Conservation (phyloP, 2,329 filamentous ascomycete genomes). For the Tolypocladium tundrense region DNA sequence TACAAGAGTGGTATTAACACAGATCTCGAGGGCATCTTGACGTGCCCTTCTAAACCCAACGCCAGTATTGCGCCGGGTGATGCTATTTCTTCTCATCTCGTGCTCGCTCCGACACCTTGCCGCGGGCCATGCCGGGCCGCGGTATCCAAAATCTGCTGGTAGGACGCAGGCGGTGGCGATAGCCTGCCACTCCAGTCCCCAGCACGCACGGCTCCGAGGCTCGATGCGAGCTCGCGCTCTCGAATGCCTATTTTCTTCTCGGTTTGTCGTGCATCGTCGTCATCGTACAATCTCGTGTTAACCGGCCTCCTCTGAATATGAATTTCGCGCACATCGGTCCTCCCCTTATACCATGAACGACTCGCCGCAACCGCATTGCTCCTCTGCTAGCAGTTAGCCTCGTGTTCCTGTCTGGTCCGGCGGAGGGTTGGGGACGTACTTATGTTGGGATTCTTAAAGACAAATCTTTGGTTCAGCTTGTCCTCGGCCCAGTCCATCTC, state of each 20-base stretch:
- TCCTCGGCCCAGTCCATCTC: slow-evolving; percentile 99
- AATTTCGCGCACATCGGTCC: background rate
- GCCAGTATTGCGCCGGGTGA: background rate
- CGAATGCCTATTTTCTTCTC: background rate
- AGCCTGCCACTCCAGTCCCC: background rate
- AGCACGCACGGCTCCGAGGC: background rate
- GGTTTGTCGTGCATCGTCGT: background rate
- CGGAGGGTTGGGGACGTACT: slow-evolving; percentile 52
- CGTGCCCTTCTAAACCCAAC: slow-evolving; percentile 4
- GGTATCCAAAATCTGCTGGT: background rate
- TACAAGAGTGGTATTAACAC: background rate
- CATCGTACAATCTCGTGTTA: background rate
- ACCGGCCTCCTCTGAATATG: too few relatives aligned
- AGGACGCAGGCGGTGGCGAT: background rate
- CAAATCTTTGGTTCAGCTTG: slow-evolving; percentile 82
- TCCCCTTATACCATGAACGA: slow-evolving; percentile 69
- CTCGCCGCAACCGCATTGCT: slow-evolving; percentile 91
- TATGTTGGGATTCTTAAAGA: slow-evolving; percentile 96
- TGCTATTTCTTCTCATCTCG: background rate
- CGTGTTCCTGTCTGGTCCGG: slow-evolving; percentile 13
- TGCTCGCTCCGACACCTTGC: background rate
- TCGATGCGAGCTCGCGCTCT: background rate
- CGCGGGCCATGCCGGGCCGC: background rate
- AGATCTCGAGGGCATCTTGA: background rate
- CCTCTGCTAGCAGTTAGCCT: slow-evolving; percentile 49